These are phyloP conservation scores for Ormosia emarginata DNA, from an alignment of 306 rosid species.

Conservation along the genomic window DNA sequence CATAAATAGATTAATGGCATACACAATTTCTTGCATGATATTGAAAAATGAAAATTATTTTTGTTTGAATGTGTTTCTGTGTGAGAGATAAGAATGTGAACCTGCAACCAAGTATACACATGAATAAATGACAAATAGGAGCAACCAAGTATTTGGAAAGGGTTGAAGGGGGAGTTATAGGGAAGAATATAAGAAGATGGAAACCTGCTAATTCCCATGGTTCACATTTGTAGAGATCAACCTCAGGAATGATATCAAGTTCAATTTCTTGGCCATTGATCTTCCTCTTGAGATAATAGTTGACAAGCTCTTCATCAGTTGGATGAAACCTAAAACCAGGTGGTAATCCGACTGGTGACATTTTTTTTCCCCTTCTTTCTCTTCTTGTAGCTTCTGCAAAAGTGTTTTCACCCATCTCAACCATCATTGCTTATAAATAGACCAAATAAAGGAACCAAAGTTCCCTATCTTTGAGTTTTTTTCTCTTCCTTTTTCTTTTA, in stretches of 20 bases:
- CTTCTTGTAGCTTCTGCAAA: constrained; percentile 16
- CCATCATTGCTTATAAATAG: constrained; percentile 42
- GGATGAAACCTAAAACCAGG: constrained; percentile 99
- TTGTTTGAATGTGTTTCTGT: neutral
- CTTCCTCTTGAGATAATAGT: constrained; percentile 89
- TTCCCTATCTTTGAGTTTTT: constrained; percentile 72
- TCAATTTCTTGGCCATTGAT: constrained; percentile 91
- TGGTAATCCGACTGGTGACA: constrained; percentile 98
- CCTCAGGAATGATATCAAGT: constrained; percentile 96
- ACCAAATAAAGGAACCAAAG: constrained; percentile 51
- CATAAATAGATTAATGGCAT: constrained; percentile 4
- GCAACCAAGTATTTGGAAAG: neutral
- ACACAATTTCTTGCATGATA: neutral
- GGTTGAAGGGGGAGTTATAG: neutral
- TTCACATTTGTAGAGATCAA: constrained; percentile 99
- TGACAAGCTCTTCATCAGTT: constrained; percentile 95
- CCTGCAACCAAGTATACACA: neutral
- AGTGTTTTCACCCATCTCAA: constrained; percentile 34
- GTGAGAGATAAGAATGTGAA: neutral
- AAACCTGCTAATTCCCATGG: constrained; percentile 98
- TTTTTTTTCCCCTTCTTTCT: neutral
- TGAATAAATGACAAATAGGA: neutral
- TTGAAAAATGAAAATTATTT: neutral
- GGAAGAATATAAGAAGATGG: neutral
- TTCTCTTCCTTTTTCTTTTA: constrained; percentile 60